Base-by-base conservation (phyloP, 495 filamentous ascomycete species). In the Chaetomium fimeti region DNA sequence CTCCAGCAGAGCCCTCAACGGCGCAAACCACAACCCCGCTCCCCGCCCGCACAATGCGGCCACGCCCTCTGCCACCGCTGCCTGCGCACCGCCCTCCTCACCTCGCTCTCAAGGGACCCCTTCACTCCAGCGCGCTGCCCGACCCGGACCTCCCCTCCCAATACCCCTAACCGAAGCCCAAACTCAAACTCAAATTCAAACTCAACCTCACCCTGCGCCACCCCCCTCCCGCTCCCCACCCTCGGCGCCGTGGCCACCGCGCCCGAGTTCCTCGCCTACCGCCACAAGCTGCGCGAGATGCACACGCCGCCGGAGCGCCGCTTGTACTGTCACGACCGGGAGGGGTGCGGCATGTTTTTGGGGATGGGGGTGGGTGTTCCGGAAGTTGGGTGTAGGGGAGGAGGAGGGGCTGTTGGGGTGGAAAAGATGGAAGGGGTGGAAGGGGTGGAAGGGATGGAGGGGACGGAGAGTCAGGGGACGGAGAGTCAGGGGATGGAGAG, bases 181-280 rank as follows among this genome's bases (percentile, higher is more conserved):
- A n/a, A 15, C 9, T 52, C 7, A 20, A 18, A 22, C 28, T 15
- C 42, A 29, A 43, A 5, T 3, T 38, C 24, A 45, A 58, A 36
- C n/a, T 2, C 55, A 57, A 47, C 40, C 40, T 25, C 55, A 29
- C 0, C 5, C 36, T 36, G 9, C 32, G 22, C 8, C 0, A 22
- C 48, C 25, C 16, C 59, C n/a, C 56, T 65, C 55, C 66, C 66
- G 3, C 57, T 59, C 28, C 53, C 66, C 12, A 29, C 51, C 42
- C 42, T 68, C 24, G 58, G 66, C 32, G n/a, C 48, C 8, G 52
- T 32, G 3, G 52, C 56, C 15, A 62, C 57, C 13, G 45, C 57
- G 13, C 32, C 57, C 25, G 56, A 68, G 58, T 68, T 68, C 54
- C 42, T 59, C 52, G 66, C 66, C 36, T 68, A 68, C 55, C 58